Base-by-base conservation (phyloP, 495 filamentous ascomycete species). In the Friedmanniomyces simplex region DNA sequence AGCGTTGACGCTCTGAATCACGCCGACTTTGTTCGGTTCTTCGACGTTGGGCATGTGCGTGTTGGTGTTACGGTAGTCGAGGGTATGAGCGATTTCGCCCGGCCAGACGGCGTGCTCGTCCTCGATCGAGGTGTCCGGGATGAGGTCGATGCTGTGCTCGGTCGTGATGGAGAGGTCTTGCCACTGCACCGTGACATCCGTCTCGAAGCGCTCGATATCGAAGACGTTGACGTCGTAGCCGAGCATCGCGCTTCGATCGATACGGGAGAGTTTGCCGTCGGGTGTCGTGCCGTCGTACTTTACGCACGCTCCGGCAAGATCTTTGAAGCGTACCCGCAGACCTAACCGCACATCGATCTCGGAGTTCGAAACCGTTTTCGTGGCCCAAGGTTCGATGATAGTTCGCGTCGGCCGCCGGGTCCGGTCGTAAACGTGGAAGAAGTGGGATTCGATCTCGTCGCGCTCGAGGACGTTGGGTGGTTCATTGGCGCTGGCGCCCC, bases 221-320 rank as follows among this genome's bases (percentile, higher is more conserved):
- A 77, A 80, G 1, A 77, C 71, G 57, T 84, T 84, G 54, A 83
- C 57, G 57, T 85, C 81, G 64, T 76, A 81, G 0, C 80, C 80
- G 56, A 76, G 71, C 5, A 72, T 76, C 26, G 73, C 68, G n/a
- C 68, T 69, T n/a, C 70, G 62, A 20, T 77, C 72, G 28, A 82
- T 74, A 22, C 69, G 68, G 28, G 64, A 59, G 30, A 77, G 66
- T 13, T 47, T 60, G 28, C 61, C 71, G 42, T 65, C 34, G 3
- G 30, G 25, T 34, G 50, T 64, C 3, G 63, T 61, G 16, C 70
- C 69, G 36, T 73, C 64, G 48, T 82, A 82, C 57, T 79, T 83
- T 13, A 63, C 52, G 34, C 69, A 71, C 1, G 78, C 79, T 21
- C 45, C 67, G 0, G 64, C 62, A 16, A 76, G 59, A 56, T 83